phyloP scores from a whole-genome alignment of 2,329 filamentous ascomycete genomes.

The Myotisia sp. region DNA sequence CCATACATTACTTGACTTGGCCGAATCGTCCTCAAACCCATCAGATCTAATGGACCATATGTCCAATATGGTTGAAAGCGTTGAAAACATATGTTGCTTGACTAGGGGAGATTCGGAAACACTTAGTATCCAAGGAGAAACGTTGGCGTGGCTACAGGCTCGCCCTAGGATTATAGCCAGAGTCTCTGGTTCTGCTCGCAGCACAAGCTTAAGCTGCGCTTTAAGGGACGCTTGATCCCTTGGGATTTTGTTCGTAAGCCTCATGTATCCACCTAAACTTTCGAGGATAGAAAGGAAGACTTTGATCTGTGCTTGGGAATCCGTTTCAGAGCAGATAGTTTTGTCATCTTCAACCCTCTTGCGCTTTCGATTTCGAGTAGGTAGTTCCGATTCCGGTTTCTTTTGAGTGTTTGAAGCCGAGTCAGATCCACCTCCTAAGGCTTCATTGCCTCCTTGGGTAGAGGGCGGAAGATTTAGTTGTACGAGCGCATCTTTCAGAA shows the following conservation, averaged over 20 bases:
- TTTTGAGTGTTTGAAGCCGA: constrained; percentile 23
- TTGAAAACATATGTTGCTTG: constrained; percentile 20
- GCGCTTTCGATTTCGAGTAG: constrained; percentile 23
- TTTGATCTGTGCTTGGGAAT: not conserved
- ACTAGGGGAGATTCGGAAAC: not conserved
- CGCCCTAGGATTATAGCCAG: constrained; percentile 20
- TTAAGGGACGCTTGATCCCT: constrained; percentile 17
- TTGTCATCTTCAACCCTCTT: constrained; percentile 19
- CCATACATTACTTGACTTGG: constrained; percentile 23
- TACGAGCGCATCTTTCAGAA: constrained; percentile 52
- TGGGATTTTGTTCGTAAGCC: constrained; percentile 4
- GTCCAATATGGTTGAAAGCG: constrained; percentile 22
- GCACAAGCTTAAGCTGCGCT: constrained; percentile 27
- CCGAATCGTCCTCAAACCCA: constrained; percentile 21
- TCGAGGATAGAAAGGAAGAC: constrained; percentile 7
- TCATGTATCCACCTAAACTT: constrained; percentile 6
- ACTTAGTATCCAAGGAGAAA: not conserved
- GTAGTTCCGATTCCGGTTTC: constrained; percentile 12
- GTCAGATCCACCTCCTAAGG: constrained; percentile 18
- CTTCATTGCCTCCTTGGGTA: too few species aligned
- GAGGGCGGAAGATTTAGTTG: too few species aligned
- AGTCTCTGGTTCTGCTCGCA: constrained; percentile 24
- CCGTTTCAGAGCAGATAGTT: not conserved
- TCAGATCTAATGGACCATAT: constrained; percentile 27
- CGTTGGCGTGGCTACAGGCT: not conserved